Evolutionary conservation across 1,139 yeast genomes (phyloP).

Genomic region (Tardiomyces depauwii): DNA sequence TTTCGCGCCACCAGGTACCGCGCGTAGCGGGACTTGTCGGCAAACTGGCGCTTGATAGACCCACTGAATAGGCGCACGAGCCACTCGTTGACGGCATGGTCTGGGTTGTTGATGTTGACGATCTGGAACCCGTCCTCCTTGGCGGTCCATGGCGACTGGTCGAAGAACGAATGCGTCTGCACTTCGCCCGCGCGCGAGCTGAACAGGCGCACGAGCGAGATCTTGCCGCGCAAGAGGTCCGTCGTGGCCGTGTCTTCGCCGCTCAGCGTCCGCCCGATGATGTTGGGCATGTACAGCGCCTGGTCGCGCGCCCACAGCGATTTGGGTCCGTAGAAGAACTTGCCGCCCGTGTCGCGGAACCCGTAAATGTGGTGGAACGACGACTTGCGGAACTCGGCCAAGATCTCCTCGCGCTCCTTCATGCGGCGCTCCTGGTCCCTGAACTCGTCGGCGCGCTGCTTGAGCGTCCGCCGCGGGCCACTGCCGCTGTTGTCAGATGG

Average conservation of each 20-base stretch:
- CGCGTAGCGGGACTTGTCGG: slow-evolving; percentile 31
- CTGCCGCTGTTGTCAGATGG: slow-evolving; percentile 25
- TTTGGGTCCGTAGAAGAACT: slow-evolving; percentile 70
- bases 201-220: slow-evolving; percentile 54
- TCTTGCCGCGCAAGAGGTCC: slow-evolving; percentile 35
- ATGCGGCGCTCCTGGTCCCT: slow-evolving; percentile 36
- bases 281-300: slow-evolving; percentile 78
- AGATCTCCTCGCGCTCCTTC: slow-evolving; percentile 49
- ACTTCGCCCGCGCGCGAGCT: slow-evolving; percentile 65
- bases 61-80: slow-evolving; percentile 27
- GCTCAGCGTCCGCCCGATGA: slow-evolving; percentile 48
- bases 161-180: slow-evolving; percentile 52
- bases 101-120: slow-evolving; percentile 65
- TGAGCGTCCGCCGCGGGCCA: slow-evolving; percentile 26
- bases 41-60: background rate
- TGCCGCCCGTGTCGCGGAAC: slow-evolving; percentile 71
- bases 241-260: slow-evolving; percentile 34
- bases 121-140: slow-evolving; percentile 42
- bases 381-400: slow-evolving; percentile 74
- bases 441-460: slow-evolving; percentile 33
- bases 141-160: slow-evolving; percentile 20
- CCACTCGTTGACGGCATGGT: slow-evolving; percentile 54
- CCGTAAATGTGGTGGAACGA: slow-evolving; percentile 77
- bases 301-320: slow-evolving; percentile 67
- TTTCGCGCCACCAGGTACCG: slow-evolving; percentile 52